phyloP scores from a whole-genome alignment of 768 basidiomycete genomes.

The Russula vinacea region DNA sequence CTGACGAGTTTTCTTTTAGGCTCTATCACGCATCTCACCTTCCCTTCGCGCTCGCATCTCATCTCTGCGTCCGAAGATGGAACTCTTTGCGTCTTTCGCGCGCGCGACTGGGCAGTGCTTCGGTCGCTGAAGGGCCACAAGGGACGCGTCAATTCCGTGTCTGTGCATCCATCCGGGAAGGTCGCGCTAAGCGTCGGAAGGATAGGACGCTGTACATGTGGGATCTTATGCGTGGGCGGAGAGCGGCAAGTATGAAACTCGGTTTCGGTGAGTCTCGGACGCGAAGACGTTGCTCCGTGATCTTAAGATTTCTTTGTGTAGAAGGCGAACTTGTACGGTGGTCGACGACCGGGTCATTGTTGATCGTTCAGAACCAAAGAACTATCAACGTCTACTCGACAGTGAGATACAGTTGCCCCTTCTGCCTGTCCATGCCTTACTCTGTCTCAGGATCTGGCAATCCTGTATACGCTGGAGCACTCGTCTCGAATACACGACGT shows the following conservation, averaged over 20 bases:
- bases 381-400: constrained; percentile 82
- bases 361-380: constrained; percentile 74
- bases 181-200: constrained; percentile 84
- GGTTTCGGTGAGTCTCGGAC: constrained; percentile 63
- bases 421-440: neutral
- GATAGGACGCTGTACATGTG: constrained; percentile 93
- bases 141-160: constrained; percentile 83
- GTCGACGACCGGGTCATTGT: constrained; percentile 71
- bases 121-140: constrained; percentile 90
- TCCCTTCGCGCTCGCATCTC: constrained; percentile 86
- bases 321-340: constrained; percentile 94
- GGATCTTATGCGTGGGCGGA: constrained; percentile 96
- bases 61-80: constrained; percentile 92
- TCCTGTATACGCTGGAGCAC: constrained; percentile 70
- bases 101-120: constrained; percentile 91
- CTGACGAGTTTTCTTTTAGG: constrained; percentile 45
- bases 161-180: constrained; percentile 91
- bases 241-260: constrained; percentile 82
- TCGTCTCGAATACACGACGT: constrained; percentile 83
- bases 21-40: constrained; percentile 83
- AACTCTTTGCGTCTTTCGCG: constrained; percentile 83
- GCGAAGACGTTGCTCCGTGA: neutral
- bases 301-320: constrained; percentile 33
- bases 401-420: constrained; percentile 40
- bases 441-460: constrained; percentile 64